Base-by-base conservation (phyloP, 2,329 filamentous ascomycete genomes). In the Drechslerella coelobrocha region DNA sequence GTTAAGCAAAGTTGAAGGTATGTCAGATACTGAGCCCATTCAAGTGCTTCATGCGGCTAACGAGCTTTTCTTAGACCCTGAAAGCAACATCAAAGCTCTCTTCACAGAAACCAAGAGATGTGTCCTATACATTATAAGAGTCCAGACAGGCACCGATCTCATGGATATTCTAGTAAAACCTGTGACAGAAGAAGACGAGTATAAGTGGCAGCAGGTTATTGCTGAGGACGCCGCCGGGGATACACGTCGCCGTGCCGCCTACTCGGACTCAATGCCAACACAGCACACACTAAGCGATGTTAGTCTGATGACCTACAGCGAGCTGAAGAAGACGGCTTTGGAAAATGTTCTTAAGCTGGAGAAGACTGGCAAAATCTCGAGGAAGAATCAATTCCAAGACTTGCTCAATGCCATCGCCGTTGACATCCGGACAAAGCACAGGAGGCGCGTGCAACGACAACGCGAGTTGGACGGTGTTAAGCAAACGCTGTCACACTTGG, bases 61-160 rank as follows among this genome's bases (percentile, higher is more conserved):
- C 6, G 29, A 31, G 6, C 68, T 39, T 31, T 55, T 26, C 26
- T 12, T 76, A 84, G 94, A 99, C 77, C 93, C 94, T 2, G 93
- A 97, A 77, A 91, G 92, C 2, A 90, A 94, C 69, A 84, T 94
- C 73, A 97, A 97, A 80, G 84, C 92, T 1, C 84, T 99, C 2
- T 97, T 97, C 78, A 97, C 97, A 87, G 94, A 97, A 80, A 97
- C 94, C 1, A 99, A 99, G 81, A 88, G 94, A 76, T 96, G 94
- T 77, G 89, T 97, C 41, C 82, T 99, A 73, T 99, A 97, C 80
- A 97, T 99, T 78, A 97, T 99, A 77, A 89, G 94, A 68, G 89
- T 99, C 34, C 95, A 99, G 79, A 91, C 90, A 1, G 94, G 94
- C 7, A 82, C 88, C 55, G 96, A 93, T 76, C 85, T 99, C n/a